Percentiles rank a stretch among this genome's conserved stretches.
phyloP scores from a whole-genome alignment of 2,329 filamentous ascomycete genomes.

The Trichoderma sp. region DNA sequence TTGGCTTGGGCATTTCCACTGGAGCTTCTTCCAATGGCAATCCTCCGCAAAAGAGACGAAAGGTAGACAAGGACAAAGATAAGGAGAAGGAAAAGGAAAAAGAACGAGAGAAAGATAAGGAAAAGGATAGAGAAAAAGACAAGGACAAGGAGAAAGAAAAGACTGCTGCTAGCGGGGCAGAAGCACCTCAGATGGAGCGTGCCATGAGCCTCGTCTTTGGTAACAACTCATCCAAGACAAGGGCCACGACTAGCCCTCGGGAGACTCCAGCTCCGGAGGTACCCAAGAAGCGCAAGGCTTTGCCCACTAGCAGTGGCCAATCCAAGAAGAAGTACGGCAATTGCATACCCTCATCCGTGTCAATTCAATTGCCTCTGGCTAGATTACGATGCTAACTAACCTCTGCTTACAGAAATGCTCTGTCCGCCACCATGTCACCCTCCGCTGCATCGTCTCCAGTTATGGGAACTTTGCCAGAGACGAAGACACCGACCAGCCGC shows the following conservation, averaged over 20 bases:
- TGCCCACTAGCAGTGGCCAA: conserved; percentile 67
- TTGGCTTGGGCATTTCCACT: conserved; percentile 70
- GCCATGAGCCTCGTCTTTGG: conserved; percentile 65
- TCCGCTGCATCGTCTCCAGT: conserved; percentile 77
- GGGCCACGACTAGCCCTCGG: conserved; percentile 65
- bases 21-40: conserved; percentile 55
- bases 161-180: conserved; percentile 45
- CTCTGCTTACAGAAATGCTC: conserved; percentile 40
- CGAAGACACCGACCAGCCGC: conserved; percentile 52
- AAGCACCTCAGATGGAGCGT: conserved; percentile 62
- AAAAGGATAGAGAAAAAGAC: conserved; percentile 66
- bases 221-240: conserved; percentile 57
- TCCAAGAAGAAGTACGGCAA: conserved; percentile 74
- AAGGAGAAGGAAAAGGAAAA: conserved; percentile 61
- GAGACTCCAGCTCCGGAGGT: conserved; percentile 69
- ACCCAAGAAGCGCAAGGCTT: conserved; percentile 73
- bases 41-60: conserved; percentile 73
- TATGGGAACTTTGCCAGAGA: conserved; percentile 68
- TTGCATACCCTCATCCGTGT: neutral
- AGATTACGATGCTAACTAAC: conserved; percentile 29
- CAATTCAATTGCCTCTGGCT: neutral
- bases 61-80: conserved; percentile 66
- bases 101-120: conserved; percentile 75
- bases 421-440: conserved; percentile 61
- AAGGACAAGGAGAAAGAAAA: conserved; percentile 46